Conservation (phyloP, 2,329 filamentous ascomycete species). For the Gyromitra esculenta region DNA sequence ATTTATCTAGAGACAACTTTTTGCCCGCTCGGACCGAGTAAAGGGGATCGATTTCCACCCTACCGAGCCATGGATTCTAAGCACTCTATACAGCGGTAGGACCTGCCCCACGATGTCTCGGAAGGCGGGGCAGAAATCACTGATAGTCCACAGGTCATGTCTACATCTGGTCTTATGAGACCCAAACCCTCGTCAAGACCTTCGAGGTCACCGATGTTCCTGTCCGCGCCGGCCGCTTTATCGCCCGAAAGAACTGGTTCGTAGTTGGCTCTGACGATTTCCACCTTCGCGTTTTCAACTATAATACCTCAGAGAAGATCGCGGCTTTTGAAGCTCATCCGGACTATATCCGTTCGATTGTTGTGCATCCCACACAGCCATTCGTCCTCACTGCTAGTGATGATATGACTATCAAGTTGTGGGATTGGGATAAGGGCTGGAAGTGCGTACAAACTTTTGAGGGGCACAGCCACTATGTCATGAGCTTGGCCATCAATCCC, state of each 20-base stretch:
- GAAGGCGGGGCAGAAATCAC: constrained; percentile 37
- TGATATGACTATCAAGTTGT: constrained; percentile 98
- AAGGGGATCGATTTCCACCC: constrained; percentile 98
- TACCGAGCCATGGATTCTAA: constrained; percentile 93
- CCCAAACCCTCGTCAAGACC: constrained; percentile 95
- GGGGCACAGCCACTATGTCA: constrained; percentile 95
- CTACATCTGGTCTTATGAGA: constrained; percentile 99
- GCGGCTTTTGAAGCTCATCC: constrained; percentile 96
- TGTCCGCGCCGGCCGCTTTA: constrained; percentile 93
- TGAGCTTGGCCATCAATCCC: constrained; percentile 96
- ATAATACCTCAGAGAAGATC: constrained; percentile 99
- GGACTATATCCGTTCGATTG: constrained; percentile 97
- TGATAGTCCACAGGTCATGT: constrained; percentile 76
- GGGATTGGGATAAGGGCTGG: constrained; percentile 99
- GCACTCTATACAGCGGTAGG: constrained; percentile 93
- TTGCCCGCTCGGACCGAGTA: constrained; percentile 91
- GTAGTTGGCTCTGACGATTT: constrained; percentile 96
- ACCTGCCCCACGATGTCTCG: constrained; percentile 41
- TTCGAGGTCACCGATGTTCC: constrained; percentile 99
- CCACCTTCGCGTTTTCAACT: constrained; percentile 90
- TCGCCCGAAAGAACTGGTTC: constrained; percentile 99
- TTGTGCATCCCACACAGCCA: constrained; percentile 91
- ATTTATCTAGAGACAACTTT: constrained; percentile 74
- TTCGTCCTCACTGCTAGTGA: constrained; percentile 96
- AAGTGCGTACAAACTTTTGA: constrained; percentile 98